Evolutionary conservation across 257 asterid genomes (phyloP).

Genomic region (Nicotiana sylvestris): DNA sequence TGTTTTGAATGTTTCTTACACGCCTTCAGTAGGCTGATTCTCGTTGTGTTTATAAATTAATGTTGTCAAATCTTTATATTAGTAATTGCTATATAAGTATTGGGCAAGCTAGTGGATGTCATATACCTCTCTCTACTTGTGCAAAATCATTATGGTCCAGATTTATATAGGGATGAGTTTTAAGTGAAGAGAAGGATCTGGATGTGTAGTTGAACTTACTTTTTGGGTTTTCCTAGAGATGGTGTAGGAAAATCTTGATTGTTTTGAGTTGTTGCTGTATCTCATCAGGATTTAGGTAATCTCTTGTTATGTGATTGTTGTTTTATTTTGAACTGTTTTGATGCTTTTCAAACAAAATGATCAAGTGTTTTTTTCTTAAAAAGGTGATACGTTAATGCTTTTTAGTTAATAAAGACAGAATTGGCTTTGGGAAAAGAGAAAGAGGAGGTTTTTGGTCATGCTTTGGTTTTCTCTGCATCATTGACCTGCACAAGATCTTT

Average conservation of each 20-base stretch:
- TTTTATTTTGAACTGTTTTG: slow-evolving; percentile 9
- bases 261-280: slow-evolving; percentile 14
- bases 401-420: background rate
- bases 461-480: background rate
- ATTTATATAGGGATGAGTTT: background rate
- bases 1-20: slow-evolving; percentile 55
- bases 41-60: slow-evolving; percentile 21
- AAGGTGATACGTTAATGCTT: background rate
- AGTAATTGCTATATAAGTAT: slow-evolving; percentile 8
- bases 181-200: background rate
- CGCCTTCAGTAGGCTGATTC: slow-evolving; percentile 49
- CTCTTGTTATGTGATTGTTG: background rate
- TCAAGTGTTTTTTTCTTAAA: slow-evolving; percentile 7
- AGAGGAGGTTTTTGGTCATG: background rate
- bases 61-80: background rate
- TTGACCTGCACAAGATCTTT: background rate
- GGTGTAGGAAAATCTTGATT: slow-evolving; percentile 24
- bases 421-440: background rate
- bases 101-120: slow-evolving; percentile 24
- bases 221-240: slow-evolving; percentile 25
- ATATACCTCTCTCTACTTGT: slow-evolving; percentile 5
- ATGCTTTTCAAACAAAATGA: slow-evolving; percentile 6
- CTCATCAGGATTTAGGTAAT: slow-evolving; percentile 28
- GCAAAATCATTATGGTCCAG: background rate
- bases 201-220: slow-evolving; percentile 19